Base-by-base conservation (phyloP, 2,329 filamentous ascomycete species). In the Metarhizium humberi region DNA sequence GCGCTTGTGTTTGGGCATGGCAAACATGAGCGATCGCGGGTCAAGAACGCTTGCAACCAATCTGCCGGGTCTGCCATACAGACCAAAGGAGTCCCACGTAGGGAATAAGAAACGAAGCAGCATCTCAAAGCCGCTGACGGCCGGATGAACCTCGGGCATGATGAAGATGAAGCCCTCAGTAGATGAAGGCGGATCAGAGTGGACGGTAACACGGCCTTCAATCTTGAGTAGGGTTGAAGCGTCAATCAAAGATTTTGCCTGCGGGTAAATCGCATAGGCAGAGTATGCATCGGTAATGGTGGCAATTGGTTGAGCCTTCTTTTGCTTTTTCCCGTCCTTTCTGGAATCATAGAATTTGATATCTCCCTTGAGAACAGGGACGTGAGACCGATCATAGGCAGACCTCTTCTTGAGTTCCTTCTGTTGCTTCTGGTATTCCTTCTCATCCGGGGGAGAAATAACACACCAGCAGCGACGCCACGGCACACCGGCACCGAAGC, bases 401-500 rank as follows among this genome's bases (percentile, higher is more conserved):
- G 87, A 92, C 60, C 85, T 85, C 73, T 86, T 86, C 71, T 95
- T 96, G 66, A 88, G 68, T 32, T 86, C 81, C 70, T 96, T 97
- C 67, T 92, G 88, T 54, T 86, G 75, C 68, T 90, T 96, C 61
- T 86, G 82, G 61, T 85, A 85, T 63, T 95, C 90, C 74, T 97
- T 99, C 73, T 97, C 92, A 65, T 95, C 89, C 0, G 94, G 92
- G 2, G 92, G 94, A 6, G 84, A 83, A 56, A 97, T 88, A 54
- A 97, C 92, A 70, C 92, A 96, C 92, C 92, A 99, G 71, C 92
- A 99, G 43, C 92, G 86, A 66, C 88, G 85, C 94, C 94, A 99
- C 0, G 92, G 92, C 10, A 94, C 95, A 50, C 94, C 94, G 36
- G 94, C 92, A 45, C 94, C 94, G 64, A 99, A 99, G 57, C 94